Percentiles rank a stretch among this genome's conserved stretches.
Conservation (phyloP, 202 grass and related monocot genomes). For the Brachypodium distachyon region DNA sequence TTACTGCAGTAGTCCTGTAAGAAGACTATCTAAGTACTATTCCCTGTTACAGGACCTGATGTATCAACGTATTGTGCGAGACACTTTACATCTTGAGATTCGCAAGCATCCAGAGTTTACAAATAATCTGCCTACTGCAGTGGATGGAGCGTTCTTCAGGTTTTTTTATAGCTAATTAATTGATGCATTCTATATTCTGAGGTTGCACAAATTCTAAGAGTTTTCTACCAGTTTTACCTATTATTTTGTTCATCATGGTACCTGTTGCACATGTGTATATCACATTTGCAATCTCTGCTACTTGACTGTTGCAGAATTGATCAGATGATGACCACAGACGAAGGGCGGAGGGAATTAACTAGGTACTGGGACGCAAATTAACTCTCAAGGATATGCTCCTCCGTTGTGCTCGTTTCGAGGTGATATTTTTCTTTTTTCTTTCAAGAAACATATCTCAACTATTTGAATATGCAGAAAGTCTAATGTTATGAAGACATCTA, state of each 20-base stretch:
- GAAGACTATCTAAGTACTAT: neutral
- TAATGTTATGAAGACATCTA: neutral
- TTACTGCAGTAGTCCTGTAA: neutral
- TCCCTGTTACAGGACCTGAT: constrained; percentile 19
- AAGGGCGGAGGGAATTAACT: constrained; percentile 19
- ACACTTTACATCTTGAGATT: constrained; percentile 32
- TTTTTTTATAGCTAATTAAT: constrained; percentile 5
- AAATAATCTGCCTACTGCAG: neutral
- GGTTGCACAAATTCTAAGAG: neutral
- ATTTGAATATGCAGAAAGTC: neutral
- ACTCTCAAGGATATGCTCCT: neutral
- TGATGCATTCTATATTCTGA: neutral
- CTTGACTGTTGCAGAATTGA: constrained; percentile 34
- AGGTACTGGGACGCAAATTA: neutral
- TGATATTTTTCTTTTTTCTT: constrained; percentile 7
- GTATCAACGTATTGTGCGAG: constrained; percentile 27
- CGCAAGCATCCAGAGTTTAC: neutral
- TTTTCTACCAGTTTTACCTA: neutral
- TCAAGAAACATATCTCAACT: neutral
- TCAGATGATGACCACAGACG: constrained; percentile 1
- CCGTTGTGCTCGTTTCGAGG: neutral
- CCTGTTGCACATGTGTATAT: neutral
- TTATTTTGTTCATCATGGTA: constrained; percentile 4
- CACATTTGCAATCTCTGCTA: neutral
- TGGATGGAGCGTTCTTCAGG: constrained; percentile 21